phyloP scores from a whole-genome alignment of 371 early-diverging fungal genomes.

The Rhizomucor pusillus region DNA sequence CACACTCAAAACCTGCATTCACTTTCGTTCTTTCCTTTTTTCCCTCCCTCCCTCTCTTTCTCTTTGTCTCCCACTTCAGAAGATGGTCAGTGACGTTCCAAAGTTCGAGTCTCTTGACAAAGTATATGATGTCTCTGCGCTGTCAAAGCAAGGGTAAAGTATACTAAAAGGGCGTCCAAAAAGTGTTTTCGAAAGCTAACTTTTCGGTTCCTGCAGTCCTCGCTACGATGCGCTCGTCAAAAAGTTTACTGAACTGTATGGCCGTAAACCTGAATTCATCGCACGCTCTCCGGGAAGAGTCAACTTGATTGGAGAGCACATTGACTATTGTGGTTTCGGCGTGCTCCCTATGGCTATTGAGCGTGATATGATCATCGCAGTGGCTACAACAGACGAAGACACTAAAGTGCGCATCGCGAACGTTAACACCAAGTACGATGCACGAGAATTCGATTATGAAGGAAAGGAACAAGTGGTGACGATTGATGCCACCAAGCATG shows the following conservation, averaged over 20 bases:
- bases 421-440: conserved; percentile 57
- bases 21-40: conserved; percentile 1
- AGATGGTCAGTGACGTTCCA: conserved; percentile 21
- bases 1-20: conserved; percentile 5
- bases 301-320: conserved; percentile 95
- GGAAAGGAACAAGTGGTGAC: conserved; percentile 54
- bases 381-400: conserved; percentile 49
- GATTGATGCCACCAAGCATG: conserved; percentile 64
- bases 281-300: conserved; percentile 92
- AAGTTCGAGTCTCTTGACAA: conserved; percentile 33
- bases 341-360: conserved; percentile 97
- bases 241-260: conserved; percentile 62
- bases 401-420: conserved; percentile 65
- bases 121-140: conserved; percentile 34
- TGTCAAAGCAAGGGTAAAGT: conserved; percentile 42
- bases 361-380: conserved; percentile 81
- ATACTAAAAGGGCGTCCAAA: not conserved
- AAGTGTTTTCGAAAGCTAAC: not conserved
- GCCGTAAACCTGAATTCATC: conserved; percentile 72
- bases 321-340: conserved; percentile 93
- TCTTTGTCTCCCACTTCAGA: conserved; percentile 1
- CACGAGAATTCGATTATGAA: conserved; percentile 60
- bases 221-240: conserved; percentile 58
- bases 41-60: conserved; percentile 7
- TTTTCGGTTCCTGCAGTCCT: conserved; percentile 17